Percentiles rank a stretch among this genome's conserved stretches.
phyloP scores from a whole-genome alignment of 768 basidiomycete species.

The Mycena haematopus region DNA sequence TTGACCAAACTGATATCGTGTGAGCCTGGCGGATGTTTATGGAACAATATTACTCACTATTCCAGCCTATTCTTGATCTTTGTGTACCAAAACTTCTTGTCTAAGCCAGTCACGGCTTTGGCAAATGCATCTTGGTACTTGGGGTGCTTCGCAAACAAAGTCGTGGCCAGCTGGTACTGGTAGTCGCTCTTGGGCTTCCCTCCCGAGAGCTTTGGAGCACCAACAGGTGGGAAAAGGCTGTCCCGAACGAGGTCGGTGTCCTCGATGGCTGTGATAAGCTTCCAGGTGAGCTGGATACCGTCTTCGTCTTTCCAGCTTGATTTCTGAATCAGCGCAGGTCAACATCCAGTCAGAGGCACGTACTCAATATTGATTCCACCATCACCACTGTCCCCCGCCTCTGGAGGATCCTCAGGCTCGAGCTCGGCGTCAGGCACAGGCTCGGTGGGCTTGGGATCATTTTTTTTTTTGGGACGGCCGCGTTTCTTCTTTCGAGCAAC shows the following conservation, averaged over 20 bases:
- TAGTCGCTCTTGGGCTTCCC: slow-evolving; percentile 7
- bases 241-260: neutral
- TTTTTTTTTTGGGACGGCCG: neutral
- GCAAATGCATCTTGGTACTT: neutral
- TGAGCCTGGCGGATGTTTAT: neutral
- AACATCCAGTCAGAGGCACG: neutral
- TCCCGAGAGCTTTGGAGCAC: neutral
- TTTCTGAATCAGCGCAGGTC: neutral
- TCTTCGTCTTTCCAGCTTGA: slow-evolving; percentile 1
- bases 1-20: neutral
- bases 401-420: neutral
- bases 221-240: slow-evolving; percentile 4
- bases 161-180: neutral
- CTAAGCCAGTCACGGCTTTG: neutral
- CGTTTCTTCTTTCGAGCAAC: neutral
- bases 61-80: slow-evolving; percentile 11
- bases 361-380: neutral
- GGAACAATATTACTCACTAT: neutral
- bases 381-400: neutral
- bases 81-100: neutral
- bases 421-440: neutral
- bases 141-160: neutral
- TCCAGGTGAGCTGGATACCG: neutral
- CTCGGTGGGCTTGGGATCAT: too few species aligned
- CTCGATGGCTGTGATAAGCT: slow-evolving; percentile 1